phyloP scores from a whole-genome alignment of 164 flowering plant genomes.

The Dillenia suffruticosa region DNA sequence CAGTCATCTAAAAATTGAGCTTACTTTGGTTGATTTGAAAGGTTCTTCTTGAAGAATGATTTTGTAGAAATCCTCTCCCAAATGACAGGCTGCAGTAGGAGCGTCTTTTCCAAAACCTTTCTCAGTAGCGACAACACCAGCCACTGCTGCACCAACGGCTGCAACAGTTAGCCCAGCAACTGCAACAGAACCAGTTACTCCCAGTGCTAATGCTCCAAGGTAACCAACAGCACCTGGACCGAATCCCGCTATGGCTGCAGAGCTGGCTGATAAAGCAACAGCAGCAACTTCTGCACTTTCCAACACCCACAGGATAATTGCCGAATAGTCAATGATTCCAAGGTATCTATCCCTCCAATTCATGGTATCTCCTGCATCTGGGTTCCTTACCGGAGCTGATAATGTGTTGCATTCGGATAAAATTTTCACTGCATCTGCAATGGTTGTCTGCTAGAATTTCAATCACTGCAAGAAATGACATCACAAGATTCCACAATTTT shows the following conservation, averaged over 20 bases:
- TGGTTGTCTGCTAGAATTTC: conserved; percentile 70
- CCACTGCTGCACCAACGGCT: conserved; percentile 87
- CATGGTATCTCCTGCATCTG: conserved; percentile 34
- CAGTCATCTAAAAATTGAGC: conserved; percentile 4
- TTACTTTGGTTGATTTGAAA: conserved; percentile 86
- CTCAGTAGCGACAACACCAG: conserved; percentile 77
- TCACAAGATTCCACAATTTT: no score
- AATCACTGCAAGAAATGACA: conserved; percentile 43
- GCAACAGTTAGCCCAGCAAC: conserved; percentile 80
- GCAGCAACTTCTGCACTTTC: conserved; percentile 92
- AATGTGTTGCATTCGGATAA: conserved; percentile 71
- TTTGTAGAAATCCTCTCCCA: conserved; percentile 87
- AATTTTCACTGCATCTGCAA: conserved; percentile 67
- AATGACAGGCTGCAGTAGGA: conserved; percentile 60
- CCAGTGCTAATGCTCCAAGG: conserved; percentile 79
- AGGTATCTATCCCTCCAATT: conserved; percentile 80
- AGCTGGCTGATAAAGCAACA: conserved; percentile 58
- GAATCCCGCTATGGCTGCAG: conserved; percentile 85
- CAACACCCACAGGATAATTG: conserved; percentile 78
- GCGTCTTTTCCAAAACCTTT: conserved; percentile 70
- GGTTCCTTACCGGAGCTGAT: conserved; percentile 77
- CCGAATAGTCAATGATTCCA: conserved; percentile 81
- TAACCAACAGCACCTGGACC: conserved; percentile 88
- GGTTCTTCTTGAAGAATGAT: conserved; percentile 87
- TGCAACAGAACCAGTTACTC: conserved; percentile 83